A percentile compares a stretch with the other conserved stretches of the same genome.
Evolutionary conservation across 208 protist species (phyloP).

Genomic region (Leptomonas pyrrhocoris): DNA sequence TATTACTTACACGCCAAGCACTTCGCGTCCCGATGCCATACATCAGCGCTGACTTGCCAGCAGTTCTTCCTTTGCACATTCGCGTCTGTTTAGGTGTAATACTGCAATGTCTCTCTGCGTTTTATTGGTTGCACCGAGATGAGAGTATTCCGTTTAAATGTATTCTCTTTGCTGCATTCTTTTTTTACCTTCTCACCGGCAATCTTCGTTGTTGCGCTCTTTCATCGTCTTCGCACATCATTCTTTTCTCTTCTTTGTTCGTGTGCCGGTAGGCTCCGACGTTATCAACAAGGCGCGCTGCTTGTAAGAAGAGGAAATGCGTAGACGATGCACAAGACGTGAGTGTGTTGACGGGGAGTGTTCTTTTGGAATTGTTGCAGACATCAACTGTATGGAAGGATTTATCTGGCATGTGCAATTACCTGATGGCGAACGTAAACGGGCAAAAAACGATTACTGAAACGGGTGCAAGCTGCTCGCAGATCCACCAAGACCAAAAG

Average conservation of each 20-base stretch:
- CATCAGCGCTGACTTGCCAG: slow-evolving; percentile 2
- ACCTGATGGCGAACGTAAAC: neutral
- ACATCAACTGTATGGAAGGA: neutral
- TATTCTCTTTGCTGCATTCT: neutral
- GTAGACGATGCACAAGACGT: neutral
- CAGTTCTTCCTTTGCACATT: neutral
- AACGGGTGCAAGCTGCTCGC: too few species aligned
- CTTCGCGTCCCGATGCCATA: neutral
- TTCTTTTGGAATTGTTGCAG: neutral
- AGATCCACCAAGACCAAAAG: neutral
- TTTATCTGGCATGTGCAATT: neutral
- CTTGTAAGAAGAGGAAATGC: neutral
- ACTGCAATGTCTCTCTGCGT: neutral
- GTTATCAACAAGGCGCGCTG: too few species aligned
- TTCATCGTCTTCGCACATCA: neutral
- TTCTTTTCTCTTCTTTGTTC: neutral
- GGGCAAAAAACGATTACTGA: neutral
- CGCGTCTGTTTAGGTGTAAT: neutral
- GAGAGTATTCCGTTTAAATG: neutral
- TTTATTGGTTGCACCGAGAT: neutral
- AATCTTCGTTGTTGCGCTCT: too few species aligned
- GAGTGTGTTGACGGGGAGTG: neutral
- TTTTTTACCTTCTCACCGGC: neutral
- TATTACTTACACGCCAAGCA: neutral
- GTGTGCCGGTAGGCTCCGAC: neutral